phyloP scores from a whole-genome alignment of 202 grass and related monocot species.

The Dendrocalamus latiflorus region DNA sequence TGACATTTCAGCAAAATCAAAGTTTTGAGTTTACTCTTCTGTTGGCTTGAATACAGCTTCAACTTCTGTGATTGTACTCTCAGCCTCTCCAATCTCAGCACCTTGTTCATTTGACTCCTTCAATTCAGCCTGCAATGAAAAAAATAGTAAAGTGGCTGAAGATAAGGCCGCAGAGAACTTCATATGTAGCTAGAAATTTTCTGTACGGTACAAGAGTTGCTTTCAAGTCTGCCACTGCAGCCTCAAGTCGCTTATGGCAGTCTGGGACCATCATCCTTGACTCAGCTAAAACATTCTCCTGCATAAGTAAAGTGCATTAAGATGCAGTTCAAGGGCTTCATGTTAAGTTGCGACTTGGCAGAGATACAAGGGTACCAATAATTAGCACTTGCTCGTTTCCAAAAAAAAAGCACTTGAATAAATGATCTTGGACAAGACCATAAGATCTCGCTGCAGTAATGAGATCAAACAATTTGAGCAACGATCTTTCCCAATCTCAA shows the following conservation, averaged over 20 bases:
- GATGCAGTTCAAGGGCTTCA: neutral
- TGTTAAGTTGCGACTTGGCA: neutral
- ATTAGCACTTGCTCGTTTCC: neutral
- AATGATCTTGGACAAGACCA: no score
- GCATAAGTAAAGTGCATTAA: neutral
- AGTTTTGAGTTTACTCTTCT: conserved; percentile 17
- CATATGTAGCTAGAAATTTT: neutral
- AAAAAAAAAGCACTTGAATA: no score
- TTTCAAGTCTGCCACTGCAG: conserved; percentile 73
- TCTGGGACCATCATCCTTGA: conserved; percentile 98
- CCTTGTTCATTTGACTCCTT: conserved; percentile 43
- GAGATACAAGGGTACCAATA: neutral
- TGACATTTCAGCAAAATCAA: neutral
- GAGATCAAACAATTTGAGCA: no score
- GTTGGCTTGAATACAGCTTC: conserved; percentile 45
- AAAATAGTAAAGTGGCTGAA: neutral
- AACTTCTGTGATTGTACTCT: conserved; percentile 42
- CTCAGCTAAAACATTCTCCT: conserved; percentile 96
- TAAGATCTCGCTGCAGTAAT: no score
- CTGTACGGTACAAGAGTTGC: conserved; percentile 49
- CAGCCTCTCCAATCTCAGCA: conserved; percentile 33
- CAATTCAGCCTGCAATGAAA: conserved; percentile 49
- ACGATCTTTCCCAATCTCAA: no score
- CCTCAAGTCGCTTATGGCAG: conserved; percentile 88
- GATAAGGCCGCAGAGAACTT: neutral